Evolutionary conservation across 225 moss, liverwort and hornwort genomes (phyloP).

Genomic region (Takakia lepidozioides): DNA sequence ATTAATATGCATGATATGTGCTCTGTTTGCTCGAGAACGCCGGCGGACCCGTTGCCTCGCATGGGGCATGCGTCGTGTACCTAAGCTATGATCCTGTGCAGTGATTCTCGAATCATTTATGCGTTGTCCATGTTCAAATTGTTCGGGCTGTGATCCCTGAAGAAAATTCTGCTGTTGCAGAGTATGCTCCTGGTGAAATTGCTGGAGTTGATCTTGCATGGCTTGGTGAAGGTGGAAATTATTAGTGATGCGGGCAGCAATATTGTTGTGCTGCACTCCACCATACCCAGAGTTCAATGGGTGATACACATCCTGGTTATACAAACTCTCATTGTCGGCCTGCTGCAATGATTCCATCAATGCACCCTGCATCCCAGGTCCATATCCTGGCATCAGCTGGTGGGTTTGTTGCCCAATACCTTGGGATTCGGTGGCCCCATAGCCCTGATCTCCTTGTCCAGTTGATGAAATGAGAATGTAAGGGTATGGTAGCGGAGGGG

Average conservation of each 20-base stretch:
- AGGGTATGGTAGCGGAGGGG: background rate
- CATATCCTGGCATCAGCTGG: conserved; percentile 2
- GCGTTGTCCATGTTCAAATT: no score
- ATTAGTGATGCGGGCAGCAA: background rate
- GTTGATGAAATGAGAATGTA: conserved; percentile 4
- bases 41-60: conserved; percentile 31
- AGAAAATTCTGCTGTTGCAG: conserved; percentile 3
- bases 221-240: conserved; percentile 2
- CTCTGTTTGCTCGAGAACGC: conserved; percentile 20
- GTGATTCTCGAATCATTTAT: no score
- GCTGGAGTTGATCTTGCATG: conserved; percentile 5
- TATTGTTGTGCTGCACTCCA: background rate
- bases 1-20: conserved; percentile 30
- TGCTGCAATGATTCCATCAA: conserved; percentile 4
- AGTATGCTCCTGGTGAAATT: conserved; percentile 3
- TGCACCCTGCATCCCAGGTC: background rate
- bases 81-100: no score
- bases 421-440: no score
- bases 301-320: conserved; percentile 2
- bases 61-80: conserved; percentile 25
- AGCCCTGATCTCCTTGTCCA: no score
- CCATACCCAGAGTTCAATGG: background rate
- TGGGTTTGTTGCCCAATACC: no score
- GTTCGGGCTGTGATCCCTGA: background rate
- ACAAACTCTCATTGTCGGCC: background rate